phyloP scores from a whole-genome alignment of 305 asterid genomes.

The Fraxinus nigra region DNA sequence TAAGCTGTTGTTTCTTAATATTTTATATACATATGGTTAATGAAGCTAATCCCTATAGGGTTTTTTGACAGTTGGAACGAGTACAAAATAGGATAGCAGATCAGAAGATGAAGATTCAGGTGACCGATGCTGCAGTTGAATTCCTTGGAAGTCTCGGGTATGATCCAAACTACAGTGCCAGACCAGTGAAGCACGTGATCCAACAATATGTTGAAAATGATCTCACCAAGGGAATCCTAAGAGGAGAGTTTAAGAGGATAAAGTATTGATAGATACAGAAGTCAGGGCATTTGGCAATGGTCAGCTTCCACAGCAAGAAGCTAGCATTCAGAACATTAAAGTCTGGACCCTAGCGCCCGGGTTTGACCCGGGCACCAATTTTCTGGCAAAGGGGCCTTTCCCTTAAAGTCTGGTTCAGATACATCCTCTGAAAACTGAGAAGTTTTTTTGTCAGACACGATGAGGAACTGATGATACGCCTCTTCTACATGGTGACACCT shows the following conservation, averaged over 20 bases:
- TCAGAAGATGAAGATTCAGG: slow-evolving; percentile 67
- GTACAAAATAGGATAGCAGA: slow-evolving; percentile 81
- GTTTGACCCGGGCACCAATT: too few relatives aligned
- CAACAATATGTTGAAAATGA: slow-evolving; percentile 84
- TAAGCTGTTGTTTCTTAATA: neutral
- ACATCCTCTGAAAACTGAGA: slow-evolving; percentile 42
- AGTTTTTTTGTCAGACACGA: slow-evolving; percentile 38
- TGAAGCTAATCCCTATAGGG: neutral
- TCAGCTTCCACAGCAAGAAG: slow-evolving; percentile 80
- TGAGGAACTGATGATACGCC: slow-evolving; percentile 11
- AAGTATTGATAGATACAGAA: slow-evolving; percentile 63
- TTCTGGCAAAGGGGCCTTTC: too few relatives aligned
- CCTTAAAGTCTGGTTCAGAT: slow-evolving; percentile 36
- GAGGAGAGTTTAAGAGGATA: slow-evolving; percentile 79
- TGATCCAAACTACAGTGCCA: slow-evolving; percentile 89
- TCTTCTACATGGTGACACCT: neutral
- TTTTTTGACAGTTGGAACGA: slow-evolving; percentile 60
- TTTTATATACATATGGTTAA: neutral
- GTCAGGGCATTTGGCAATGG: slow-evolving; percentile 71
- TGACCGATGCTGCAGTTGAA: slow-evolving; percentile 71
- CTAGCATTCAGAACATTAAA: slow-evolving; percentile 52
- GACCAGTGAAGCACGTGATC: slow-evolving; percentile 93
- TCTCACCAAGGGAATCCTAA: slow-evolving; percentile 84
- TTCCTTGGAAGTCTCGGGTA: slow-evolving; percentile 76
- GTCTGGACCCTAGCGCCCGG: too few relatives aligned